Percentiles rank a stretch among this genome's conserved stretches.
These are phyloP conservation scores for Tetrapisispora namnaoensis DNA, from an alignment of 805 yeast genomes.

Conservation along the genomic window DNA sequence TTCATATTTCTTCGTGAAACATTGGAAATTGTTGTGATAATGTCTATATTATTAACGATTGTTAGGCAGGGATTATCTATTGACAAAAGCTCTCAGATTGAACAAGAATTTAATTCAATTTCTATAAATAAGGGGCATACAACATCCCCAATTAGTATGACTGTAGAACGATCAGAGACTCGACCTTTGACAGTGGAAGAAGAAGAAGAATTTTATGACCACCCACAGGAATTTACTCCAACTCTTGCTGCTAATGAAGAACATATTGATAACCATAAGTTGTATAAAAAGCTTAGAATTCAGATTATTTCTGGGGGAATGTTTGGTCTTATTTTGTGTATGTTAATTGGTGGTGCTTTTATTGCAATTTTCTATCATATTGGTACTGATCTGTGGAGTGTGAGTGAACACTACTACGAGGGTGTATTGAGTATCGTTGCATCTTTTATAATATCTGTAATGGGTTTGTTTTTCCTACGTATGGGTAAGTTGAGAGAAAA, in stretches of 20 bases:
- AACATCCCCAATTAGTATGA: not conserved
- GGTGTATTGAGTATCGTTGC: constrained; percentile 74
- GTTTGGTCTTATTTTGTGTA: constrained; percentile 58
- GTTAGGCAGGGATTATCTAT: constrained; percentile 47
- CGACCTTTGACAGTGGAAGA: constrained; percentile 1
- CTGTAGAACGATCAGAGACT: not conserved
- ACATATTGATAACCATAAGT: constrained; percentile 19
- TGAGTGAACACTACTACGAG: constrained; percentile 85
- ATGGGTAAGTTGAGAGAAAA: constrained; percentile 74
- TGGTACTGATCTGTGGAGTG: constrained; percentile 80
- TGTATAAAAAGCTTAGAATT: constrained; percentile 40
- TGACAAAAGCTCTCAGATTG: constrained; percentile 8
- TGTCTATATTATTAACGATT: constrained; percentile 64
- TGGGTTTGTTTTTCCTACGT: constrained; percentile 79
- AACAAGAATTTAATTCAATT: not conserved
- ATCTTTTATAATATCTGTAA: constrained; percentile 65
- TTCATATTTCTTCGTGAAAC: constrained; percentile 68
- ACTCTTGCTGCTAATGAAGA: constrained; percentile 8
- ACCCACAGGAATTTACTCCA: constrained; percentile 3
- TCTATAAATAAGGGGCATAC: not conserved
- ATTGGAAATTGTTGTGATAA: constrained; percentile 64
- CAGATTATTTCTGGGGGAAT: constrained; percentile 82
- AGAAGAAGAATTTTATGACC: constrained; percentile 4
- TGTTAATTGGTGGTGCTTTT: constrained; percentile 63
- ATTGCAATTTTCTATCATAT: constrained; percentile 61